phyloP scores from a whole-genome alignment of 1,284 basidiomycete species.

The Cutaneotrichosporon curvatum region DNA sequence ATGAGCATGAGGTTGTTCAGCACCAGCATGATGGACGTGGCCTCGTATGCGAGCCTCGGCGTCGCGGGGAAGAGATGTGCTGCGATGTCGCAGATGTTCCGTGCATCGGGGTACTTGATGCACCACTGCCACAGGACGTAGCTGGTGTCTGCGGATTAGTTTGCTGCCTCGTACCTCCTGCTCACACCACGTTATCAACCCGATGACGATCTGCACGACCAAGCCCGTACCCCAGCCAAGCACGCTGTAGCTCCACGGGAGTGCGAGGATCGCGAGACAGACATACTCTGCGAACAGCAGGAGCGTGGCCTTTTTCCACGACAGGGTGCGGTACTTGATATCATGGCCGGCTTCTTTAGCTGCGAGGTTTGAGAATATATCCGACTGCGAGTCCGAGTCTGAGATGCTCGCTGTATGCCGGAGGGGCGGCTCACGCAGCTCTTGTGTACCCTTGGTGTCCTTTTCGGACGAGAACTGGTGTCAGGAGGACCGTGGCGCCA shows the following conservation, averaged over 20 bases:
- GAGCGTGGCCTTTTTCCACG: slow-evolving; percentile 41
- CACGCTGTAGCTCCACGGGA: slow-evolving; percentile 37
- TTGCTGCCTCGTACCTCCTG: background rate
- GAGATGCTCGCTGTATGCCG: too few species aligned
- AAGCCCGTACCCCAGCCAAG: slow-evolving; percentile 45
- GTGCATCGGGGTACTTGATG: slow-evolving; percentile 55
- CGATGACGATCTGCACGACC: slow-evolving; percentile 55
- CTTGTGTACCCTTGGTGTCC: too few species aligned
- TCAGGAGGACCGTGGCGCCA: too few species aligned
- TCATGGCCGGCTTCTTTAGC: slow-evolving; percentile 36
- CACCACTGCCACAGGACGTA: slow-evolving; percentile 51
- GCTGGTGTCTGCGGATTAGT: slow-evolving; percentile 27
- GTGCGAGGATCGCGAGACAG: slow-evolving; percentile 43
- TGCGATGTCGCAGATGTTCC: slow-evolving; percentile 62
- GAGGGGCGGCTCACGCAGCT: too few species aligned
- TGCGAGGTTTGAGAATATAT: slow-evolving; percentile 25
- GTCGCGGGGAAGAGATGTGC: slow-evolving; percentile 48
- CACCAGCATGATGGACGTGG: slow-evolving; percentile 33
- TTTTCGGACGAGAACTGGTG: too few species aligned
- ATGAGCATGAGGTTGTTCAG: slow-evolving; percentile 43
- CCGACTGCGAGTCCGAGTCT: background rate
- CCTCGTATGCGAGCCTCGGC: slow-evolving; percentile 38
- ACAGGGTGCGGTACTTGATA: slow-evolving; percentile 30
- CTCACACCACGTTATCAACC: slow-evolving; percentile 45
- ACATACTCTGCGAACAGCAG: slow-evolving; percentile 44